Evolutionary conservation across 345 rosid species (phyloP).

Genomic region (Euphorbia pulcherrima): DNA sequence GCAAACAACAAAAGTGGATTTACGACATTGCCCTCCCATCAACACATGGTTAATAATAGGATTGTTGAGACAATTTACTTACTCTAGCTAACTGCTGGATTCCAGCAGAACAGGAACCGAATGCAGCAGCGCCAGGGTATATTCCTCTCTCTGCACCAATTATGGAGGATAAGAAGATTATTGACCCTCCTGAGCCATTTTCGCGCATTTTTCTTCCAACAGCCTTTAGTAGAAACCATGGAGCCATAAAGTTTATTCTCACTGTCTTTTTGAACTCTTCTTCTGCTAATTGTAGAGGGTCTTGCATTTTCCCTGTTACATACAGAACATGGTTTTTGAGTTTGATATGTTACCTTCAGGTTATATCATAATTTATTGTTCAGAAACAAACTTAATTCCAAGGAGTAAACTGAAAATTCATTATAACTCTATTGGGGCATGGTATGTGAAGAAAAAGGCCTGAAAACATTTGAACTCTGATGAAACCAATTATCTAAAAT

Average conservation of each 20-base stretch:
- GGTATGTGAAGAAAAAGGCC: too few relatives aligned
- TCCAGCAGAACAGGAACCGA: slow-evolving; percentile 66
- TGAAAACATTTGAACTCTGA: too few relatives aligned
- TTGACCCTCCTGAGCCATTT: slow-evolving; percentile 60
- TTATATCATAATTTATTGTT: background rate
- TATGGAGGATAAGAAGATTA: slow-evolving; percentile 58
- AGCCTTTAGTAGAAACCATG: slow-evolving; percentile 75
- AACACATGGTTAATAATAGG: too few relatives aligned
- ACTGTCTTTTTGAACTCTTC: slow-evolving; percentile 54
- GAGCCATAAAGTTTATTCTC: slow-evolving; percentile 60
- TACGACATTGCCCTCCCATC: too few relatives aligned
- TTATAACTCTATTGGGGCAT: too few relatives aligned
- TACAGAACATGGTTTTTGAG: slow-evolving; percentile 9
- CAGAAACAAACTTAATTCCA: background rate
- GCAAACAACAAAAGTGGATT: background rate
- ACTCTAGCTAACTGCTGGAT: slow-evolving; percentile 81
- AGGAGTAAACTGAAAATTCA: background rate
- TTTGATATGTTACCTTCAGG: slow-evolving; percentile 4
- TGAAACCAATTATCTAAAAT: background rate
- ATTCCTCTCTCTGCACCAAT: slow-evolving; percentile 76
- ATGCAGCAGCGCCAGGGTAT: slow-evolving; percentile 80
- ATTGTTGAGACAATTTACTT: slow-evolving; percentile 13
- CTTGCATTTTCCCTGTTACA: slow-evolving; percentile 64
- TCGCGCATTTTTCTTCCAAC: slow-evolving; percentile 69
- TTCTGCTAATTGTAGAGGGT: slow-evolving; percentile 52